Evolutionary conservation across 768 basidiomycete genomes (phyloP).

Genomic region (Amanita fuliginea): DNA sequence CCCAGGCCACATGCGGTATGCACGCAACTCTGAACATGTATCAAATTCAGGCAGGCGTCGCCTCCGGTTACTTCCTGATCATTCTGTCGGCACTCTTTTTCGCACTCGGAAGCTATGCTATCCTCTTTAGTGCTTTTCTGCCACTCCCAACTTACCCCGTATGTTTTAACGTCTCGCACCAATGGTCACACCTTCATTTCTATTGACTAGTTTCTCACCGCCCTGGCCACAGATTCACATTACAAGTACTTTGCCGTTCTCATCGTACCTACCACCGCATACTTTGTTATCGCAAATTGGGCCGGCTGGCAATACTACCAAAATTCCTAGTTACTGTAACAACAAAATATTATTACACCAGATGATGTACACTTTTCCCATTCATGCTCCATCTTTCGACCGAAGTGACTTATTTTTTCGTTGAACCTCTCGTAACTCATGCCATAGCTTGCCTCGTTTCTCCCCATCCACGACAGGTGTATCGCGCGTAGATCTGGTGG

Average conservation of each 20-base stretch:
- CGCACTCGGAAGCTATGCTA: slow-evolving; percentile 44
- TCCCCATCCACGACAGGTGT: slow-evolving; percentile 18
- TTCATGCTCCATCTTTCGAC: slow-evolving; percentile 17
- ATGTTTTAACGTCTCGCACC: slow-evolving; percentile 14
- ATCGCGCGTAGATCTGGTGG: slow-evolving; percentile 1
- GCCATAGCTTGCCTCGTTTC: slow-evolving; percentile 40
- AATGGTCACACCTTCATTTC: background rate
- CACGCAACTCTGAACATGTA: background rate
- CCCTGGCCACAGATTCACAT: slow-evolving; percentile 61
- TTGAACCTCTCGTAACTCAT: slow-evolving; percentile 40
- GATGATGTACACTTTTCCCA: slow-evolving; percentile 3
- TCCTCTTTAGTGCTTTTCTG: slow-evolving; percentile 55
- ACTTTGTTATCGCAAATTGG: slow-evolving; percentile 97
- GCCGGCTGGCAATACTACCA: slow-evolving; percentile 97
- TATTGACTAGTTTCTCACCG: slow-evolving; percentile 43
- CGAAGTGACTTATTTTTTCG: slow-evolving; percentile 35
- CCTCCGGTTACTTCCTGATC: slow-evolving; percentile 36
- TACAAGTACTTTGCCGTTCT: slow-evolving; percentile 85
- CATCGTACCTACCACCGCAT: slow-evolving; percentile 70
- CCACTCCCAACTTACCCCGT: slow-evolving; percentile 43
- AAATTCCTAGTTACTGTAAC: slow-evolving; percentile 61
- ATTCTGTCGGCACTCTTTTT: slow-evolving; percentile 40
- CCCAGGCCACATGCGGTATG: slow-evolving; percentile 3
- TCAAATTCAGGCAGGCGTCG: background rate
- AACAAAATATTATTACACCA: slow-evolving; percentile 2